phyloP scores from a whole-genome alignment of 345 rosid species.

The Citrus reticulata region DNA sequence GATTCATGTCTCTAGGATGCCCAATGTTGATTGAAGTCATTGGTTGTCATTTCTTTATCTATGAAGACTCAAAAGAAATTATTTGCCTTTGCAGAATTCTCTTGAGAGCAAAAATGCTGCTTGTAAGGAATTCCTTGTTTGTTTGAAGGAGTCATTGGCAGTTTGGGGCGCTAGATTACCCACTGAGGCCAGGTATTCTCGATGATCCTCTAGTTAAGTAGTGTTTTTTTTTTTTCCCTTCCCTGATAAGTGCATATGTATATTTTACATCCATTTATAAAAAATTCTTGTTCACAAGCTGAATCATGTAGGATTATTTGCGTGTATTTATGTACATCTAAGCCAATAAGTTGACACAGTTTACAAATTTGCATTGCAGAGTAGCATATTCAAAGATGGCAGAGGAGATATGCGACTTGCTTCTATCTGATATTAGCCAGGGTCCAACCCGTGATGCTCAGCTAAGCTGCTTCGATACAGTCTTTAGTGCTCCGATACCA shows the following conservation, averaged over 20 bases:
- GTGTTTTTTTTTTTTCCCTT: neutral
- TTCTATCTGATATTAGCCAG: conserved; percentile 42
- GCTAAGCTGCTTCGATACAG: conserved; percentile 62
- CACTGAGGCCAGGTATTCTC: conserved; percentile 68
- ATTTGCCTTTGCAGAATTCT: conserved; percentile 56
- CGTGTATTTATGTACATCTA: neutral
- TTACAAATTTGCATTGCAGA: conserved; percentile 34
- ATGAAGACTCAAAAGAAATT: neutral
- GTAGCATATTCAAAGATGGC: conserved; percentile 85
- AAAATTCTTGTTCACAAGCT: too few relatives aligned
- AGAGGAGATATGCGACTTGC: conserved; percentile 63
- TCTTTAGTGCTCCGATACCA: conserved; percentile 66
- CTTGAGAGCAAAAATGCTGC: conserved; percentile 61
- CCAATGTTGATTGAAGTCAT: neutral
- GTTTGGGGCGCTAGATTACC: conserved; percentile 69
- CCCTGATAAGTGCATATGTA: too few relatives aligned
- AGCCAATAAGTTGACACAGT: neutral
- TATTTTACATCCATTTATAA: neutral
- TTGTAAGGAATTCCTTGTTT: conserved; percentile 55
- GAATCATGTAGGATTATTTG: neutral
- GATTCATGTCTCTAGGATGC: neutral
- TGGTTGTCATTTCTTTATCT: neutral
- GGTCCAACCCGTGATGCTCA: conserved; percentile 58
- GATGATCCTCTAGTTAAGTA: neutral
- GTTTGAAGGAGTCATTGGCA: conserved; percentile 61